Percentiles rank a stretch among this genome's conserved stretches.
Evolutionary conservation across 2,329 filamentous ascomycete genomes (phyloP).

Genomic region (Venturia carpophila): DNA sequence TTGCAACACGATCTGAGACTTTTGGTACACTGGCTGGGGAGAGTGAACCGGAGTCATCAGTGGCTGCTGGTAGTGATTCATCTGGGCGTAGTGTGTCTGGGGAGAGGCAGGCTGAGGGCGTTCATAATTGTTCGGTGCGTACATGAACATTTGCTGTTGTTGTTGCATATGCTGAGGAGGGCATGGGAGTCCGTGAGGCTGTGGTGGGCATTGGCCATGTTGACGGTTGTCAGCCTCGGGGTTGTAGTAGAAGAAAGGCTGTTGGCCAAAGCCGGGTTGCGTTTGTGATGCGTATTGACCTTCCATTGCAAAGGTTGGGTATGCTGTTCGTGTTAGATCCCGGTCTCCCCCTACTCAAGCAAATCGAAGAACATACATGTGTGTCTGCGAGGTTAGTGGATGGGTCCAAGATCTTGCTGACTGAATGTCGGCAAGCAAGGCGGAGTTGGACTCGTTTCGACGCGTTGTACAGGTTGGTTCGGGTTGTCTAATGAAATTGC

Average conservation of each 20-base stretch:
- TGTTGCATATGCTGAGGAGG: slow-evolving; percentile 38
- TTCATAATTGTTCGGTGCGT: slow-evolving; percentile 34
- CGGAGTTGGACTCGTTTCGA: background rate
- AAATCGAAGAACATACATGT: slow-evolving; percentile 5
- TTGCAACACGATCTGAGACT: slow-evolving; percentile 62
- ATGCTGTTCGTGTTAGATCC: slow-evolving; percentile 15
- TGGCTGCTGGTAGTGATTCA: slow-evolving; percentile 49
- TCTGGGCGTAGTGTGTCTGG: slow-evolving; percentile 34
- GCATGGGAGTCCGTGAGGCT: slow-evolving; percentile 43
- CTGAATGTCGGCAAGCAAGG: background rate
- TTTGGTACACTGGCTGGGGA: slow-evolving; percentile 64
- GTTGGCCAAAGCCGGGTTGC: slow-evolving; percentile 55
- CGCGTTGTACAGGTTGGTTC: background rate
- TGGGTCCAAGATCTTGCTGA: background rate
- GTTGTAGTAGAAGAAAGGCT: slow-evolving; percentile 81
- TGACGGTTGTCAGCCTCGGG: slow-evolving; percentile 67
- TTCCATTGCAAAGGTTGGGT: slow-evolving; percentile 50
- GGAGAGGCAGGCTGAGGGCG: slow-evolving; percentile 59
- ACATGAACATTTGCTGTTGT: slow-evolving; percentile 34
- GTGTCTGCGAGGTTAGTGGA: background rate
- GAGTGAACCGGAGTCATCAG: slow-evolving; percentile 70
- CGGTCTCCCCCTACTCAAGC: background rate
- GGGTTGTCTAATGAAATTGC: background rate
- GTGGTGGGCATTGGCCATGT: slow-evolving; percentile 66
- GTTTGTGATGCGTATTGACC: slow-evolving; percentile 48